Evolutionary conservation across 2,329 filamentous ascomycete genomes (phyloP).

Genomic region (Pleomassaria siparia): DNA sequence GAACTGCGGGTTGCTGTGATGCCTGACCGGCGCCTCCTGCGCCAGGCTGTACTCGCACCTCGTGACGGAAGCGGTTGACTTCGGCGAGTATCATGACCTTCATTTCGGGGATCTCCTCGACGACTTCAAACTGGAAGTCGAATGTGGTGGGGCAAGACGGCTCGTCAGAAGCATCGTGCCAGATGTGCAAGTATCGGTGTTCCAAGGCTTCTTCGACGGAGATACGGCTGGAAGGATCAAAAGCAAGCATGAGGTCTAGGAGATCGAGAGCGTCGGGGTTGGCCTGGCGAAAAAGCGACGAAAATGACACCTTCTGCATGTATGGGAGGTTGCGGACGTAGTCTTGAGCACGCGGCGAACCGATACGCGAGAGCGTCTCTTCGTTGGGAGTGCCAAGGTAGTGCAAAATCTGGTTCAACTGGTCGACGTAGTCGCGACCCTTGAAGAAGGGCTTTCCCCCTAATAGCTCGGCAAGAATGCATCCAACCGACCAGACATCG

Average conservation of each 20-base stretch:
- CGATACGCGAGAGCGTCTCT: slow-evolving; percentile 89
- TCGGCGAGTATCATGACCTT: slow-evolving; percentile 97
- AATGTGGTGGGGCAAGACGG: slow-evolving; percentile 91
- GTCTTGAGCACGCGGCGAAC: slow-evolving; percentile 92
- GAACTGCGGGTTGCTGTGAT: slow-evolving; percentile 55
- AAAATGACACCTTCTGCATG: slow-evolving; percentile 93
- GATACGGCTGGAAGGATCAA: slow-evolving; percentile 91
- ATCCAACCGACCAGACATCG: slow-evolving; percentile 98
- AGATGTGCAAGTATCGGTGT: slow-evolving; percentile 95
- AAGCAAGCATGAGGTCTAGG: slow-evolving; percentile 94
- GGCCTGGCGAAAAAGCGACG: slow-evolving; percentile 84
- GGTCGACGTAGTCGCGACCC: slow-evolving; percentile 97
- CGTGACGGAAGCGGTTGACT: slow-evolving; percentile 78
- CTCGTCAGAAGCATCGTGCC: slow-evolving; percentile 97
- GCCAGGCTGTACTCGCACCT: slow-evolving; percentile 49
- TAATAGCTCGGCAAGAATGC: slow-evolving; percentile 93
- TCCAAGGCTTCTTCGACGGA: slow-evolving; percentile 93
- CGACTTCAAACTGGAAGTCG: slow-evolving; percentile 98
- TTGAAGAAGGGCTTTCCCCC: slow-evolving; percentile 99
- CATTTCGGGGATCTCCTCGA: slow-evolving; percentile 94
- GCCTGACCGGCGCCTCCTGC: slow-evolving; percentile 30
- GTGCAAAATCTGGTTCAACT: slow-evolving; percentile 98
- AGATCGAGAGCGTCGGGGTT: slow-evolving; percentile 96
- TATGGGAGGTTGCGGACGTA: slow-evolving; percentile 95
- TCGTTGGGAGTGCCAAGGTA: slow-evolving; percentile 96